Evolutionary conservation across 2,329 filamentous ascomycete species (phyloP).

Genomic region (Trichophyton verrucosum): DNA sequence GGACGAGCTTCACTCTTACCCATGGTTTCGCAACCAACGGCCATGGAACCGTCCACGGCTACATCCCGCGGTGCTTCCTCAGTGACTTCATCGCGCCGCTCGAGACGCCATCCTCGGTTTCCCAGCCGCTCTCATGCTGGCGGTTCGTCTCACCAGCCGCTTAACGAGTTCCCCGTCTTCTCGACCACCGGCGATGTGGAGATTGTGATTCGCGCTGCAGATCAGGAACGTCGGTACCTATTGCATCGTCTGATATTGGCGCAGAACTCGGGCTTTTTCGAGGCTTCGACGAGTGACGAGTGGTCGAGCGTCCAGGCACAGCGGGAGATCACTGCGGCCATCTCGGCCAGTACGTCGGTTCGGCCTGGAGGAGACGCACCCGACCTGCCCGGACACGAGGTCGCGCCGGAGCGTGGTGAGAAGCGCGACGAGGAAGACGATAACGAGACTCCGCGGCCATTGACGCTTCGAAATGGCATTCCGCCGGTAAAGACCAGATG

Average conservation of each 20-base stretch:
- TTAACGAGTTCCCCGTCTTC: slow-evolving; percentile 90
- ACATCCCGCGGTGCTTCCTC: slow-evolving; percentile 48
- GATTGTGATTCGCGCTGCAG: slow-evolving; percentile 58
- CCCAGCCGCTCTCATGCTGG: slow-evolving; percentile 65
- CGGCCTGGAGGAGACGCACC: slow-evolving; percentile 29
- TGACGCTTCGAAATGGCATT: slow-evolving; percentile 25
- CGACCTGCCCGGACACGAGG: slow-evolving; percentile 26
- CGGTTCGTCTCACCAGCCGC: slow-evolving; percentile 53
- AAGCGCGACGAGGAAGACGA: slow-evolving; percentile 18
- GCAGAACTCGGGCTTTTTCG: slow-evolving; percentile 88
- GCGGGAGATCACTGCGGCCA: slow-evolving; percentile 9
- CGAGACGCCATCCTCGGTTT: slow-evolving; percentile 57
- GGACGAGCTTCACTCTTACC: slow-evolving; percentile 1
- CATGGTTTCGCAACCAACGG: slow-evolving; percentile 35
- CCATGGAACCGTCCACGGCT: slow-evolving; percentile 42
- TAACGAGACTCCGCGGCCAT: slow-evolving; percentile 24
- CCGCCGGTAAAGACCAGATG: slow-evolving; percentile 50
- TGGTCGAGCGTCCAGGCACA: slow-evolving; percentile 45
- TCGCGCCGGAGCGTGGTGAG: slow-evolving; percentile 25
- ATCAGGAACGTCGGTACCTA: slow-evolving; percentile 70
- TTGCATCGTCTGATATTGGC: slow-evolving; percentile 77
- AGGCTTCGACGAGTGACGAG: slow-evolving; percentile 67
- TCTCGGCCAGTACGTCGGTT: not conserved
- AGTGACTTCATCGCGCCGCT: slow-evolving; percentile 44
- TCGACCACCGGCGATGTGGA: slow-evolving; percentile 86